Percentiles rank a stretch among this genome's conserved stretches.
Conservation (phyloP, 2,329 filamentous ascomycete genomes). For the Byssoonygena ceratinophila region DNA sequence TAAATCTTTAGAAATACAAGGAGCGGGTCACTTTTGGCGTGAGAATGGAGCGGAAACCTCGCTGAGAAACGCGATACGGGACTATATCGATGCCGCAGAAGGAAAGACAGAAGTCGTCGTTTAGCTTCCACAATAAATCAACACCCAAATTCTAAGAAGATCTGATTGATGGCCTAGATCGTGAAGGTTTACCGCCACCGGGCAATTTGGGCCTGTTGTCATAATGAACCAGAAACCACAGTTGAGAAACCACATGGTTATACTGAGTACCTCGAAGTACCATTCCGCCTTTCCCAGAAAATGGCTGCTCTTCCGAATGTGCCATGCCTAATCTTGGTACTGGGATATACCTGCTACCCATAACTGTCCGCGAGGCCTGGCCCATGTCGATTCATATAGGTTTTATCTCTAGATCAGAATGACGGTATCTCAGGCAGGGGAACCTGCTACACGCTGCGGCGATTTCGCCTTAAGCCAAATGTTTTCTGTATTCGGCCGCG, state of each 20-base stretch:
- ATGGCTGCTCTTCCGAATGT: not conserved
- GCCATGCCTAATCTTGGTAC: not conserved
- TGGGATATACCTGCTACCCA: not conserved
- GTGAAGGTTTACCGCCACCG: not conserved
- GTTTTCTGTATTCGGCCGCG: not conserved
- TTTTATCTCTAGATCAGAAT: not conserved
- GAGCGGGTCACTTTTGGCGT: conserved; percentile 55
- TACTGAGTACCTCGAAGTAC: not conserved
- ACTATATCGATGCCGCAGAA: too few relatives aligned
- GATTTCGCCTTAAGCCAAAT: not conserved
- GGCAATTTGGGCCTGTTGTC: not conserved
- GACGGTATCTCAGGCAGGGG: conserved; percentile 8
- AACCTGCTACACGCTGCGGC: not conserved
- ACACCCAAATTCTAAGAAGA: too few relatives aligned
- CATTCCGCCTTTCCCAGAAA: not conserved
- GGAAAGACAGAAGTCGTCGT: too few relatives aligned
- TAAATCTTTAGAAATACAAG: conserved; percentile 39
- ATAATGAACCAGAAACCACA: conserved; percentile 6
- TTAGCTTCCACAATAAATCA: too few relatives aligned
- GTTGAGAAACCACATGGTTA: not conserved
- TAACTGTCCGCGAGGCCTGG: not conserved
- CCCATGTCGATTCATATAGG: not conserved
- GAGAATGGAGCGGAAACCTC: conserved; percentile 42
- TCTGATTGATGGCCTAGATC: too few relatives aligned
- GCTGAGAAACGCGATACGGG: conserved; percentile 32